Conservation (phyloP, 1,284 basidiomycete species). For the Cryptococcus maquisensis region DNA sequence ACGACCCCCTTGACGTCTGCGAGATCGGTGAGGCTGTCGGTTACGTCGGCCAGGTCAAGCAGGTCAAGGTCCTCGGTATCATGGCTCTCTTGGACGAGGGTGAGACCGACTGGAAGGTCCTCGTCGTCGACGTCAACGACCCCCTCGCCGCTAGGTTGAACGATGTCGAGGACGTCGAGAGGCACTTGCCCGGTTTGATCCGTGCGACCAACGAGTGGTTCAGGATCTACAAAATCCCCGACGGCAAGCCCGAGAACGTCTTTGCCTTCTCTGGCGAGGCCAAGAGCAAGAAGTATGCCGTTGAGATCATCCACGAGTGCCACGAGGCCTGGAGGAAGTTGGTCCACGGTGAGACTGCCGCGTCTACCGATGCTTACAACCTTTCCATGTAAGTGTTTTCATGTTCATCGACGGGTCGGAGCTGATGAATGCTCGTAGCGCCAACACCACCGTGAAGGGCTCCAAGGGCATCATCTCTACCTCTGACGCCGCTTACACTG, state of each 20-base stretch:
- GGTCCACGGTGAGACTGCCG: conserved; percentile 68
- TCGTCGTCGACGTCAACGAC: conserved; percentile 95
- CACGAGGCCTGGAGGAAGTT: conserved; percentile 98
- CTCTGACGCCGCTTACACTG: conserved; percentile 63
- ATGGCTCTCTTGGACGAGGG: conserved; percentile 98
- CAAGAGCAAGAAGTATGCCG: conserved; percentile 99
- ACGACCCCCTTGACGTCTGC: conserved; percentile 99
- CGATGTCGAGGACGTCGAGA: conserved; percentile 98
- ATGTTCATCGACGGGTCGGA: background rate
- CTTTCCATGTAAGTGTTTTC: conserved; percentile 66
- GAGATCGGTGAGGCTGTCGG: conserved; percentile 99
- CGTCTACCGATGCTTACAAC: conserved; percentile 67
- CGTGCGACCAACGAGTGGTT: conserved; percentile 92
- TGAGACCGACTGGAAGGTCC: conserved; percentile 98
- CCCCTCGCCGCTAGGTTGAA: conserved; percentile 95
- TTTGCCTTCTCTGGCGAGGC: conserved; percentile 99
- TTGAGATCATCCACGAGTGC: conserved; percentile 97
- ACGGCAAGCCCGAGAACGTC: conserved; percentile 98
- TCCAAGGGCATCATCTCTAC: conserved; percentile 66
- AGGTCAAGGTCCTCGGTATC: conserved; percentile 99
- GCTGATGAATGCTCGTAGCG: conserved; percentile 29
- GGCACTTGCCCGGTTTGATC: conserved; percentile 94
- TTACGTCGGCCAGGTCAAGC: conserved; percentile 96
- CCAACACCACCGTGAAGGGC: conserved; percentile 62
- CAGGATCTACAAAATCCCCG: conserved; percentile 93